Percentiles rank a stretch among this genome's conserved stretches.
phyloP scores from a whole-genome alignment of 306 rosid genomes.

The Vigna mungo region DNA sequence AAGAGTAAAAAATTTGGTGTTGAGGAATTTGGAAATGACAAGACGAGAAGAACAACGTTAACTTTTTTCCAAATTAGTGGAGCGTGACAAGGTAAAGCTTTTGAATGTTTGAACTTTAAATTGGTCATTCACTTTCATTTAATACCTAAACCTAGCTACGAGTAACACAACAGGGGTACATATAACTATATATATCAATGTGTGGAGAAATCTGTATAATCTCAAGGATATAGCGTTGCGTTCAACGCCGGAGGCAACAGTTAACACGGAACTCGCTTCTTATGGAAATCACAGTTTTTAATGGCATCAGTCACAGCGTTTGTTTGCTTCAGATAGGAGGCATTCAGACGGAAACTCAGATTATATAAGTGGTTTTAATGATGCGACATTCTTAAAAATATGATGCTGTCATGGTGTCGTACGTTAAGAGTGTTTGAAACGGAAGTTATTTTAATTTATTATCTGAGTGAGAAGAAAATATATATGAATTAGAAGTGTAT shows the following conservation, averaged over 20 bases:
- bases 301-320: background rate
- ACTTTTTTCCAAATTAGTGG: conserved; percentile 38
- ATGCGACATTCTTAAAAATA: no score
- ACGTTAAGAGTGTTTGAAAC: no score
- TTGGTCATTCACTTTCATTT: background rate
- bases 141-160: background rate
- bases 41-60: conserved; percentile 28
- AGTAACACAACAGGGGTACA: background rate
- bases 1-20: background rate
- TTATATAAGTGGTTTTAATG: no score
- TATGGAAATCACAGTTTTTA: background rate
- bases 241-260: background rate
- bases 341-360: no score
- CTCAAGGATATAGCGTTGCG: conserved; percentile 19
- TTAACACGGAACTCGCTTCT: background rate
- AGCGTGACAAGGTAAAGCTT: conserved; percentile 17
- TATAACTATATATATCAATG: background rate
- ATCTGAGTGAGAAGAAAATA: no score
- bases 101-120: conserved; percentile 21
- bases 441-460: no score
- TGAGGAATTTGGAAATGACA: conserved; percentile 25
- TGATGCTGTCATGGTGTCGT: no score
- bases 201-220: conserved; percentile 1
- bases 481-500: no score
- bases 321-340: conserved; percentile 5